Conservation (phyloP, 345 rosid genomes). For the Capsella bursapastoris region DNA sequence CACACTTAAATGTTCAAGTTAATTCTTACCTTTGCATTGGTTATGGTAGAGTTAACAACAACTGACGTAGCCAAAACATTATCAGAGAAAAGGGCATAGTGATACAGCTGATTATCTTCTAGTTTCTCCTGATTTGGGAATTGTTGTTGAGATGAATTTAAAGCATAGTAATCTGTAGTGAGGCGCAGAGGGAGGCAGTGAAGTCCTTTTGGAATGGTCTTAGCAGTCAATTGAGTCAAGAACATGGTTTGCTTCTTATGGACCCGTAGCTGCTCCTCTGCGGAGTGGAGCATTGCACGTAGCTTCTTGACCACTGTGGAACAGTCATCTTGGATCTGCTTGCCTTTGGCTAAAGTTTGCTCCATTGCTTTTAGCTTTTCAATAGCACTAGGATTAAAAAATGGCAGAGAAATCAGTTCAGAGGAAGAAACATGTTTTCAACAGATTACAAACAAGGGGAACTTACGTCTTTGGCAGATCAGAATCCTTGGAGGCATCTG, state of each 20-base stretch:
- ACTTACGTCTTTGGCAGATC: slow-evolving; percentile 81
- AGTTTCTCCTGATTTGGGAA: slow-evolving; percentile 77
- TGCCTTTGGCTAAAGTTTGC: slow-evolving; percentile 78
- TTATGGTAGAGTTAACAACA: slow-evolving; percentile 88
- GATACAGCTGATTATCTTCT: slow-evolving; percentile 70
- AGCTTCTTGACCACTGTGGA: slow-evolving; percentile 84
- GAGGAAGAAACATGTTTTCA: not conserved
- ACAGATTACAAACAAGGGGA: slow-evolving; percentile 5
- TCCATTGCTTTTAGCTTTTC: slow-evolving; percentile 90
- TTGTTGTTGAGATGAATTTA: slow-evolving; percentile 67
- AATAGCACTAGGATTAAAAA: slow-evolving; percentile 56
- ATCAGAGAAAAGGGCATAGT: slow-evolving; percentile 95
- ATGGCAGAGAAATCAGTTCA: slow-evolving; percentile 22
- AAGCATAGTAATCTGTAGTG: slow-evolving; percentile 71
- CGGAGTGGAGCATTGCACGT: slow-evolving; percentile 95
- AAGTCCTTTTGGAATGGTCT: slow-evolving; percentile 95
- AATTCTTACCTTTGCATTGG: slow-evolving; percentile 75
- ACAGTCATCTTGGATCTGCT: slow-evolving; percentile 91
- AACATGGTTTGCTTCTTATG: slow-evolving; percentile 92
- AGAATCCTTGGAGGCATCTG: slow-evolving; percentile 77
- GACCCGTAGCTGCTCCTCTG: slow-evolving; percentile 94
- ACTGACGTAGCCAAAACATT: slow-evolving; percentile 90
- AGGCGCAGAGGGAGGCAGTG: slow-evolving; percentile 98
- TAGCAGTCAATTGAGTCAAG: slow-evolving; percentile 95
- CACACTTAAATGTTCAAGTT: slow-evolving; percentile 1